Conservation (phyloP, 2,329 filamentous ascomycete species). For the Myrmaecium sp. region DNA sequence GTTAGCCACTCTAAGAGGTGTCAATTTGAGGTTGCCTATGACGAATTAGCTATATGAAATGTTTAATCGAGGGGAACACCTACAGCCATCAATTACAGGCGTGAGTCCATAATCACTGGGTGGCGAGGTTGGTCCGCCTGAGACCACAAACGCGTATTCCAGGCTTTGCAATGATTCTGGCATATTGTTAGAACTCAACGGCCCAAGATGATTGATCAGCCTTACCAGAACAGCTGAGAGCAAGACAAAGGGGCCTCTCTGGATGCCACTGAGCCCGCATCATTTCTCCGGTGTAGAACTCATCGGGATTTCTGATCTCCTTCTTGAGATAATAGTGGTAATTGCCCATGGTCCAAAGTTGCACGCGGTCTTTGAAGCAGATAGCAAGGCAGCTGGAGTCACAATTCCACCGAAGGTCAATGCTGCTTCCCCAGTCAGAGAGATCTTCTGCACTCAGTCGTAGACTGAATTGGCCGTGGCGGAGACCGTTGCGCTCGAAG, state of each 20-base stretch:
- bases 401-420: constrained; percentile 68
- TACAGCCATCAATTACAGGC: constrained; percentile 67
- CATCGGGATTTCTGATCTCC: constrained; percentile 37
- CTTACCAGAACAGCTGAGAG: constrained; percentile 27
- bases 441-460: constrained; percentile 45
- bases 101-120: constrained; percentile 67
- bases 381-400: constrained; percentile 86
- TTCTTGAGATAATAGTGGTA: constrained; percentile 98
- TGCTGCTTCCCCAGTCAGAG: constrained; percentile 36
- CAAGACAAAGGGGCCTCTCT: constrained; percentile 60
- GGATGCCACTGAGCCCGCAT: constrained; percentile 50
- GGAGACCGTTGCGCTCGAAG: constrained; percentile 90
- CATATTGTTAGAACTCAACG: constrained; percentile 4
- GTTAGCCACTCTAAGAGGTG: constrained; percentile 67
- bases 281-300: constrained; percentile 9
- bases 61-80: constrained; percentile 10
- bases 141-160: constrained; percentile 51
- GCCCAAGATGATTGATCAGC: constrained; percentile 4
- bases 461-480: constrained; percentile 88
- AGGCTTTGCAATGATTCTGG: constrained; percentile 36
- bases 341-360: constrained; percentile 93
- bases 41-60: constrained; percentile 7
- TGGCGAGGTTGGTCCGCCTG: constrained; percentile 50
- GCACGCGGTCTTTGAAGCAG: constrained; percentile 54
- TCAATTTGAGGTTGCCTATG: constrained; percentile 53